Conservation (phyloP, 148 eudicot species). For the Camellia lanceoleosa region DNA sequence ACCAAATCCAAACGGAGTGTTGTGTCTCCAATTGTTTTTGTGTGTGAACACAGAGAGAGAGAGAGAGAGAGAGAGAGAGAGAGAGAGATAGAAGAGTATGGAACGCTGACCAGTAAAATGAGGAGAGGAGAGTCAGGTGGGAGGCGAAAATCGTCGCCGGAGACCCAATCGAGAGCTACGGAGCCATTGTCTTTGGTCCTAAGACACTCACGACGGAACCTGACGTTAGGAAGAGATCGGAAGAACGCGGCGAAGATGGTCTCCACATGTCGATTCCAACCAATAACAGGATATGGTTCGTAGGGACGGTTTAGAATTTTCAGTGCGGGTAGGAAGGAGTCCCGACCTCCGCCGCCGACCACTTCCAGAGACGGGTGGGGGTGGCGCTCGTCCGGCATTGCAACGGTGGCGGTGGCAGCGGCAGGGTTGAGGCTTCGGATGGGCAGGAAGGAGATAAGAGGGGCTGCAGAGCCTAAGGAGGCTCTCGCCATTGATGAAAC, state of each 20-base stretch:
- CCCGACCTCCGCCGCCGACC: constrained; percentile 48
- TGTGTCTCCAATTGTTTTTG: neutral
- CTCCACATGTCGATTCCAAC: constrained; percentile 72
- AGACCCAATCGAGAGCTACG: constrained; percentile 93
- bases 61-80: no score
- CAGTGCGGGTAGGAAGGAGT: constrained; percentile 45
- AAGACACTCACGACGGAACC: constrained; percentile 67
- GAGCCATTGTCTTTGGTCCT: constrained; percentile 60
- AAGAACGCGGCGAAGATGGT: constrained; percentile 79
- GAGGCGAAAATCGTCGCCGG: constrained; percentile 53
- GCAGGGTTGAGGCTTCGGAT: constrained; percentile 4
- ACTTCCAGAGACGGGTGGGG: constrained; percentile 65
- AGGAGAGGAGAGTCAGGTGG: constrained; percentile 55
- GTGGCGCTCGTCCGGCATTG: constrained; percentile 18
- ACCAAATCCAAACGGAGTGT: no score
- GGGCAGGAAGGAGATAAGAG: constrained; percentile 13
- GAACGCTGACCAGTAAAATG: constrained; percentile 60
- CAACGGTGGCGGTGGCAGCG: constrained; percentile 13
- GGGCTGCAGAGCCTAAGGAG: constrained; percentile 27
- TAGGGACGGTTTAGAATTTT: constrained; percentile 52
- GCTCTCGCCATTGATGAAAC: constrained; percentile 30
- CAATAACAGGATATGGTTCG: constrained; percentile 51
- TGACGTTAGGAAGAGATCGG: constrained; percentile 61
- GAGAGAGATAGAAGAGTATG: neutral
- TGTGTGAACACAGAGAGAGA: no score